Evolutionary conservation across 371 early-diverging fungal genomes (phyloP), one percentile per base, ranked within the genome.

Genomic region (Mortierella sp.): DNA sequence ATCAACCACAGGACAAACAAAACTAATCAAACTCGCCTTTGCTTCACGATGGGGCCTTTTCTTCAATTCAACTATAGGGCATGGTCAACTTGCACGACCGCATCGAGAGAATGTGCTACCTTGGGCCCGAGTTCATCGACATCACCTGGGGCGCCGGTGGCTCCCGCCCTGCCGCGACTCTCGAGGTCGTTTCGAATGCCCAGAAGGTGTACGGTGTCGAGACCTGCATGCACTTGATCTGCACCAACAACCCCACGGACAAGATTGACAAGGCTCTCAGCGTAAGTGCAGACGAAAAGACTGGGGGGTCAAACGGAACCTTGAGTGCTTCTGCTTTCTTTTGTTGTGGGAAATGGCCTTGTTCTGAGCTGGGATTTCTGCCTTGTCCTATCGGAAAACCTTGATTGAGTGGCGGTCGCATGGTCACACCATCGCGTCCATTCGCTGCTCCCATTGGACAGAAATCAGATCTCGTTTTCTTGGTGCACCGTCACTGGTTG

Each of bases 91-190:
- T 96, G 78, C 95, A 94, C 80, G 96, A 96, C 81, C 95, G 96
- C 71, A 92, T 96, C 87, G 93, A 92, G 88, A 81, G 98, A 88
- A 98, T 98, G 98, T 95, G 96, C 88, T 90, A 91, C 34, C 94
- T 96, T 71, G 97, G 97, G 2, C 98, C 98, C 71, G 95, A 96
- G 89, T 98, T 98, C 88, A 92, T 98, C 72, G 98, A 98, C 87
- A 96, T 98, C 31, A 98, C 98, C 9, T 98, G 98, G 98, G 96
- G 96, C 80, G 98, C 98, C 78, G 98, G 98, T 74, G 98, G 98
- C 37, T 93, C 94, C 73, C 93, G 96, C 54, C 95, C 97, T 6
- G 96, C 97, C 72, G 91, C 98, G 74, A 97, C 98, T 3, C 90
- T 92, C 54, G 96, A 96, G 80, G 93, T 96, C 73, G 97, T 97